Conservation (phyloP, 176 grass and related monocot species). For the Areca catechu region DNA sequence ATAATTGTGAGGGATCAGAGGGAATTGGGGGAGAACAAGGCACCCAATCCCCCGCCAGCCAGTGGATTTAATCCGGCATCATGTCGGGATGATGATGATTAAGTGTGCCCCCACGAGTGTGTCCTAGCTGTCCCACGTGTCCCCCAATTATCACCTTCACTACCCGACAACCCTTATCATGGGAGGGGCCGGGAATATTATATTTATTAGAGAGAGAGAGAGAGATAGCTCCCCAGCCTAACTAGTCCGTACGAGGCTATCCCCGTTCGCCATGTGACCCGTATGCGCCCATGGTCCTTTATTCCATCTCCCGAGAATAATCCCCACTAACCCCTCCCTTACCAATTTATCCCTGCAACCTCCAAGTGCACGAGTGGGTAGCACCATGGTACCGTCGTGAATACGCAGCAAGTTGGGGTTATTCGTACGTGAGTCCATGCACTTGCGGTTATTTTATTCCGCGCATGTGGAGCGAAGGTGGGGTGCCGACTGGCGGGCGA, state of each 20-base stretch:
- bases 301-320: too few species aligned
- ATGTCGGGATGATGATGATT: slow-evolving; percentile 9
- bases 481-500: too few species aligned
- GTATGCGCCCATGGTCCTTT: not conserved
- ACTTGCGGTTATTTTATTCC: not conserved
- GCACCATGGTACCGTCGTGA: not conserved
- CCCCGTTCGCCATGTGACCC: not conserved
- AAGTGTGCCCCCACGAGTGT: slow-evolving; percentile 10
- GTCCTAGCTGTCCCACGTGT: slow-evolving; percentile 22
- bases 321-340: too few species aligned
- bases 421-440: not conserved
- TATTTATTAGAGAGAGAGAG: too few species aligned
- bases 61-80: slow-evolving; percentile 1
- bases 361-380: too few species aligned
- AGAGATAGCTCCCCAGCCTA: too few species aligned
- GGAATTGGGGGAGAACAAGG: not conserved
- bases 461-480: not conserved
- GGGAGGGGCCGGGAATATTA: too few species aligned
- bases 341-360: too few species aligned
- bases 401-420: not conserved
- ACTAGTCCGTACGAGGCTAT: too few species aligned
- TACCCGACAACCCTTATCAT: slow-evolving; percentile 4
- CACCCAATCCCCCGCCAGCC: too few species aligned
- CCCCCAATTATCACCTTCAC: not conserved
- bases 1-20: not conserved